Evolutionary conservation across 306 rosid species (phyloP), one percentile per base, ranked within the genome.

Genomic region (Lathyrus aphaca): DNA sequence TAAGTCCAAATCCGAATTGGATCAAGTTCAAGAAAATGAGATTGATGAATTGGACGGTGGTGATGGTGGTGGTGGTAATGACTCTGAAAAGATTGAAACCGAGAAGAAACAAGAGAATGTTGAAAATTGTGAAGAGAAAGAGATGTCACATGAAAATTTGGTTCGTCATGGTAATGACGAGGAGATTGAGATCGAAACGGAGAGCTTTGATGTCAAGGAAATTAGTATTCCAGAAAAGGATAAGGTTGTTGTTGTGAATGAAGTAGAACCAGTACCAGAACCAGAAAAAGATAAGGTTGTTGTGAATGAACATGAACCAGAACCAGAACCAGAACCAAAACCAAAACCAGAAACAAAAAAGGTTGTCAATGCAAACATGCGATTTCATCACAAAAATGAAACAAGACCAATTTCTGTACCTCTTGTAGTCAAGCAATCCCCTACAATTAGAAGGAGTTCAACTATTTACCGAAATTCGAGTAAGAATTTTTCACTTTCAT

Each of bases 191-290:
- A 58, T 61, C 64, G 83, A 72, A 64, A 56, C 64, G 71, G 91
- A 85, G 40, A 81, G 83, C 19, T 48, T 88, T 72, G 95, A 87
- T 44, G 82, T 89, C 25, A 86, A 87, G 85, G 90, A 90, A 77
- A 81, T 88, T 32, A 74, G 74, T 54, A 64, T 82, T 23, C 80
- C 84, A 67, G 84, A 72, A 48, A 73, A 76, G 16, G 54, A 75
- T 49, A 70, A 72, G 16, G 55, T 72, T 55, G 43, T 44, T 55
- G 43, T 44, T 45, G 85, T 74, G 58, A 59, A 49, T 49, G 81
- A 62, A 55, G 44, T 48, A 72, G 91, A 84, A 35, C 39, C 39
- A 6, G 39, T 7, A 35, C 10, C 39, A 35, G 39, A 35, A 56
- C 27, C 61, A 62, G 88, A 82, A 51, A 79, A 76, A 38, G 59